These are phyloP conservation scores for Euphrasia arctica DNA, from an alignment of 305 asterid genomes.

Conservation along the genomic window DNA sequence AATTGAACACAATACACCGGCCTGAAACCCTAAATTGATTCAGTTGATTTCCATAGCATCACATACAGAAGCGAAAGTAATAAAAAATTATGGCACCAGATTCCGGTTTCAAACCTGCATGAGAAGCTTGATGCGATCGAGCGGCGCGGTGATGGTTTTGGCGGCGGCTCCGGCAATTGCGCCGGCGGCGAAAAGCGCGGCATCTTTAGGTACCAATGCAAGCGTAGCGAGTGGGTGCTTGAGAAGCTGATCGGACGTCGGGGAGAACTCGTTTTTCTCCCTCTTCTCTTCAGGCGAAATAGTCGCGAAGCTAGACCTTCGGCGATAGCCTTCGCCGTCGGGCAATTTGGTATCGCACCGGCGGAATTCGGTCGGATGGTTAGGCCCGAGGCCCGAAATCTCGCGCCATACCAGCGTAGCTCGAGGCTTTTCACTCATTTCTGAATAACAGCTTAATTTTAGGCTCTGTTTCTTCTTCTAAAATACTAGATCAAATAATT, in stretches of 20 bases:
- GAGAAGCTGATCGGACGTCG: constrained; percentile 60
- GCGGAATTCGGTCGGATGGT: constrained; percentile 19
- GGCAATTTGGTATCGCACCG: constrained; percentile 27
- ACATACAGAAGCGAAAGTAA: not conserved
- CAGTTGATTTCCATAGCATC: not conserved
- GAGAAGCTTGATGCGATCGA: constrained; percentile 86
- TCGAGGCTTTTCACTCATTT: constrained; percentile 33
- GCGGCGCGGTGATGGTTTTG: constrained; percentile 89
- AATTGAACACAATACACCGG: not conserved
- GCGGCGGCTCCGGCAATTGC: constrained; percentile 91
- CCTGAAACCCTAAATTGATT: not conserved
- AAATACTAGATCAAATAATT: too few relatives aligned
- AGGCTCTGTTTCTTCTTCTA: not conserved
- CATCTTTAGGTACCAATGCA: constrained; percentile 78
- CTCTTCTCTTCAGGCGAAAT: constrained; percentile 55
- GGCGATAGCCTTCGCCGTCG: constrained; percentile 17
- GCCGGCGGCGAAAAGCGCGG: constrained; percentile 87
- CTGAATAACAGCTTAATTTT: constrained; percentile 8
- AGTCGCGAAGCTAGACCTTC: constrained; percentile 52
- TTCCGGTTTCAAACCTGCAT: constrained; percentile 59
- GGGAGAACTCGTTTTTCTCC: constrained; percentile 47
- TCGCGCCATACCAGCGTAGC: constrained; percentile 42
- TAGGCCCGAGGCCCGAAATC: constrained; percentile 46
- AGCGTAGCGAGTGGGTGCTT: constrained; percentile 70
- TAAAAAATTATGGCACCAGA: constrained; percentile 15